Evolutionary conservation across 345 rosid species (phyloP), one percentile per base, ranked within the genome.

Genomic region (Microcos paniculata): DNA sequence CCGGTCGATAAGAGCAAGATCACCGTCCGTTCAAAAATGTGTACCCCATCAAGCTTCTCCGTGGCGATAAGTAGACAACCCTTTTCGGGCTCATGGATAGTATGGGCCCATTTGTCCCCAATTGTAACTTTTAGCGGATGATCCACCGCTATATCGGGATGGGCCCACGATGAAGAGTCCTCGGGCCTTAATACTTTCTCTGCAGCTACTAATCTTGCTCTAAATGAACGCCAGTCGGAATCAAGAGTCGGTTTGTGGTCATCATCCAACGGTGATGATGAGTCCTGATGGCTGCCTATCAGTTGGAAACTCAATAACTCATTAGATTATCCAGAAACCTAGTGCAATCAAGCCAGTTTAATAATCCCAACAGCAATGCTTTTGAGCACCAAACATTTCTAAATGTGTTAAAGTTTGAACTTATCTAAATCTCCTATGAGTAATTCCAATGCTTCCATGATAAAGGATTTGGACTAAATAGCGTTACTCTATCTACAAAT

Each of bases 51-150:
- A 30, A 96, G 94, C 90, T 86, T 93, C 82, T 92, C 96, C 14
- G 96, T 92, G 2, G 99, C 97, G 26, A 96, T 80, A 10, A 96
- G 91, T 46, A 96, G 82, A 56, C 97, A 90, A 8, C 99, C 99
- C 80, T 87, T 84, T 81, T 96, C 97, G 14, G 93, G 93, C 79
- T 87, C 88, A 69, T 85, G 83, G 78, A 96, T 88, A 56, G 82
- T 76, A 64, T 96, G 98, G 38, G 96, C 97, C 99, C 99, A 96
- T 84, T 84, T 92, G 62, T 72, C 83, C 11, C 91, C 92, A 15
- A 85, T 21, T 42, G 77, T 21, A 67, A 82, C 73, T 10, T 71
- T 73, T n/a, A 71, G 70, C 7, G 85, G 83, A n/a, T 42, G 81
- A 65, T 85, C 84, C 62, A 73, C 71, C 3, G 65, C 80, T 8